These are phyloP conservation scores for Volvariella surrecta DNA, from an alignment of 1,284 basidiomycete species.

Conservation along the genomic window DNA sequence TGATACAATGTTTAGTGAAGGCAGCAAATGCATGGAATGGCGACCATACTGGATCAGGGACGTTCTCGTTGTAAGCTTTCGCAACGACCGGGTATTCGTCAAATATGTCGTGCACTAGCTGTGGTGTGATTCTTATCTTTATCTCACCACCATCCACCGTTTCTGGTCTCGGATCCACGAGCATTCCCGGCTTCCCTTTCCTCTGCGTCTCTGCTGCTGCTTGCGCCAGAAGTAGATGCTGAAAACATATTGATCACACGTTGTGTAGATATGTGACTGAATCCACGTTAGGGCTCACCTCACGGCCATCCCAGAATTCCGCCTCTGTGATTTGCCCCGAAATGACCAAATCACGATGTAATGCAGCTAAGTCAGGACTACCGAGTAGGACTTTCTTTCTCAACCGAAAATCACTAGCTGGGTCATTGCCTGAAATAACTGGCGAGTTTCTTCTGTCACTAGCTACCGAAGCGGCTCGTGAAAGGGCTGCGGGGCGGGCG, in stretches of 20 bases:
- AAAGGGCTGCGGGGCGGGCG: constrained; percentile 29
- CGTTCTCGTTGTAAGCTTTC: constrained; percentile 88
- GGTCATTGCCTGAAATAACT: constrained; percentile 48
- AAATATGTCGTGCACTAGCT: constrained; percentile 92
- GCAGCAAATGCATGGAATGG: constrained; percentile 4
- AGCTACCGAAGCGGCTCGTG: constrained; percentile 51
- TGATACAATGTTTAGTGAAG: constrained; percentile 24
- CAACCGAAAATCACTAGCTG: constrained; percentile 57
- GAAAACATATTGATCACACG: constrained; percentile 7
- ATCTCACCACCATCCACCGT: constrained; percentile 73
- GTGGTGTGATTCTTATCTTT: constrained; percentile 88
- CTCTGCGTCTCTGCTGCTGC: constrained; percentile 66
- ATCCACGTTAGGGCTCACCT: constrained; percentile 42
- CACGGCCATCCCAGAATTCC: constrained; percentile 94
- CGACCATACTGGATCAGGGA: constrained; percentile 66
- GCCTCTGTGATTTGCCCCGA: constrained; percentile 79
- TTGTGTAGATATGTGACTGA: too few species aligned
- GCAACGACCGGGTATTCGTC: constrained; percentile 96
- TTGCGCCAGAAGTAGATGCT: constrained; percentile 69
- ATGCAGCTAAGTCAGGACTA: constrained; percentile 63
- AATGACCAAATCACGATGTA: constrained; percentile 85
- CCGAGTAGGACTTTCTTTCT: constrained; percentile 75
- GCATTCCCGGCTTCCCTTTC: constrained; percentile 76
- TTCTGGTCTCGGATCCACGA: constrained; percentile 87
- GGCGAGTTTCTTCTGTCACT: constrained; percentile 45